These are phyloP conservation scores for Phytophthora ramorum DNA, from an alignment of 352 stramenopile genomes.

Conservation along the genomic window DNA sequence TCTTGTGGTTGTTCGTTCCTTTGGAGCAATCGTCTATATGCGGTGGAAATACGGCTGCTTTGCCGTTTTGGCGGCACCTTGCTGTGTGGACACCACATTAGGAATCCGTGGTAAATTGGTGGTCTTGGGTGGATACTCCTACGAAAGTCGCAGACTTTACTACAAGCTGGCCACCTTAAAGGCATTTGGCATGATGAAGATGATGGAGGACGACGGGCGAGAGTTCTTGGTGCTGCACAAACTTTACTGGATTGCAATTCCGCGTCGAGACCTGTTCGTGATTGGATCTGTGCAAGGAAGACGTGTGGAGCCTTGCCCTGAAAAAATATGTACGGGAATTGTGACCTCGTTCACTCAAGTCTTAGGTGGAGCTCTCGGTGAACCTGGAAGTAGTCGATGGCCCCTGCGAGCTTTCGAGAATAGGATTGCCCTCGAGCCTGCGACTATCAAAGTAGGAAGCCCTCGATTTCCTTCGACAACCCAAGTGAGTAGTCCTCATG, in stretches of 20 bases:
- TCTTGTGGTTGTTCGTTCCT: conserved; percentile 23
- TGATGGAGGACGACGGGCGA: conserved; percentile 21
- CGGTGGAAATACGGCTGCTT: conserved; percentile 26
- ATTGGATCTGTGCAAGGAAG: conserved; percentile 32
- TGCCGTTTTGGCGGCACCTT: conserved; percentile 16
- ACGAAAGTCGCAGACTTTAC: conserved; percentile 27
- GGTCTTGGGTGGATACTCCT: conserved; percentile 33
- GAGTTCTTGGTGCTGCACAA: conserved; percentile 39
- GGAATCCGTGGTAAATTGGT: conserved; percentile 24
- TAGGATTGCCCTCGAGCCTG: conserved; percentile 15
- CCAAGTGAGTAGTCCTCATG: background rate
- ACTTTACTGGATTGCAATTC: conserved; percentile 32
- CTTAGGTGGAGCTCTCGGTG: conserved; percentile 18
- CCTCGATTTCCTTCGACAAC: background rate
- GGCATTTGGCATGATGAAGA: conserved; percentile 36
- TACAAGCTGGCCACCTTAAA: conserved; percentile 34
- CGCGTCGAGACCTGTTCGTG: conserved; percentile 29
- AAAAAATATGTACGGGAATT: conserved; percentile 20
- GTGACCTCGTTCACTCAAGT: conserved; percentile 34
- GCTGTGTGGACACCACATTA: conserved; percentile 31
- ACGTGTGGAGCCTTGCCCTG: conserved; percentile 23
- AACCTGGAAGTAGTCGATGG: conserved; percentile 7
- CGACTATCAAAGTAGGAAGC: conserved; percentile 10
- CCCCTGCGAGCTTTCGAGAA: conserved; percentile 15
- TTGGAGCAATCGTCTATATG: conserved; percentile 32